phyloP scores from a whole-genome alignment of 2,329 filamentous ascomycete genomes.

The Curvularia sp. region DNA sequence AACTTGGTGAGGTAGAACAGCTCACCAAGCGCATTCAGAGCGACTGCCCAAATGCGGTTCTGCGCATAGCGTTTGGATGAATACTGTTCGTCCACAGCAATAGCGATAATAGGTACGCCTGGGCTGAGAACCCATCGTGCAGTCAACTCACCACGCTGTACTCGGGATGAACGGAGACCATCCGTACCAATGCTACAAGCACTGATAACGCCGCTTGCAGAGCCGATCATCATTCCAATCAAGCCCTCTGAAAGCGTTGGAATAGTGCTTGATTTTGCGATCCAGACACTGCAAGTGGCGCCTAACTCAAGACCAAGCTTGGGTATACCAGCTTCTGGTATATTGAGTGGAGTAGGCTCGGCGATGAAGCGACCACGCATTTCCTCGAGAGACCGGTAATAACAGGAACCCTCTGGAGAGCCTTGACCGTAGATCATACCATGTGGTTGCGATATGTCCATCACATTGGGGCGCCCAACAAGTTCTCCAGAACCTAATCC shows the following conservation, averaged over 20 bases:
- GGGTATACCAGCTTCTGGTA: slow-evolving; percentile 76
- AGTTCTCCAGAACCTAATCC: slow-evolving; percentile 78
- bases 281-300: slow-evolving; percentile 82
- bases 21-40: slow-evolving; percentile 92
- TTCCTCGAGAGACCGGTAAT: slow-evolving; percentile 77
- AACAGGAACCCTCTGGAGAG: slow-evolving; percentile 79
- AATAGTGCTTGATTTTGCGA: slow-evolving; percentile 80
- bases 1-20: slow-evolving; percentile 81
- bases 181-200: slow-evolving; percentile 76
- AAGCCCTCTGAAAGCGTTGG: slow-evolving; percentile 76
- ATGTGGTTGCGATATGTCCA: slow-evolving; percentile 88
- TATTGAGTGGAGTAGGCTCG: slow-evolving; percentile 65
- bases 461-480: slow-evolving; percentile 79
- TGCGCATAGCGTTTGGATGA: slow-evolving; percentile 71
- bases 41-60: slow-evolving; percentile 85
- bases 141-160: slow-evolving; percentile 76
- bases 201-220: slow-evolving; percentile 81
- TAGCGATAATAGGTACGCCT: slow-evolving; percentile 86
- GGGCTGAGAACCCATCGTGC: slow-evolving; percentile 90
- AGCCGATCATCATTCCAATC: slow-evolving; percentile 82
- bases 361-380: slow-evolving; percentile 77
- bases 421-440: slow-evolving; percentile 87
- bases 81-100: slow-evolving; percentile 85
- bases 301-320: slow-evolving; percentile 73
- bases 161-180: slow-evolving; percentile 66